Base-by-base conservation (phyloP, 805 yeast species). In the Priceomyces castillae region DNA sequence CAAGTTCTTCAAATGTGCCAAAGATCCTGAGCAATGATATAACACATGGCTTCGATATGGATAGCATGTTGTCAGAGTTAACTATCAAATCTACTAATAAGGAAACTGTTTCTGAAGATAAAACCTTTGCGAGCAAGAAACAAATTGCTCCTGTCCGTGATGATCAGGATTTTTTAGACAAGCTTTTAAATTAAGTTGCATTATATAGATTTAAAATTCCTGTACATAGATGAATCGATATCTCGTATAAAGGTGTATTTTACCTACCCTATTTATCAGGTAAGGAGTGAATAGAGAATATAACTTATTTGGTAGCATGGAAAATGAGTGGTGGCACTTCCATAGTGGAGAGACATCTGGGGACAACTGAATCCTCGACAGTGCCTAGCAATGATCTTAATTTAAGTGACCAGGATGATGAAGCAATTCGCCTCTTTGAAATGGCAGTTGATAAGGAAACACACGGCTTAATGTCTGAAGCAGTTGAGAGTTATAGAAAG, bases 381-480 rank as follows among this genome's bases (percentile, higher is more conserved):
- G 19, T 14, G 15, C 7, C 4, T 17, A 17, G 15, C 7, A 4
- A 11, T 14, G 19, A n/a, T 7, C 19, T 12, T 12, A 17, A 26
- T 37, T 14, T 37, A 30, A 38, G 48, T 7, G 51, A 48, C 3
- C 25, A 35, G 10, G 62, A 61, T 25, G 28, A 44, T 37, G 64
- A 67, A 37, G 95, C 96, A 2, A 64, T 88, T 34, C 71, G 69
- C 40, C 64, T 78, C 17, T 89, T 86, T 67, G 89, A 84, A 52
- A 61, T 71, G 40, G 97, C 89, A 2, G 78, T 82, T 0, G 78
- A 74, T 38, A 82, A 82, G 55, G 97, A 90, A 62, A 67, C 76
- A 26, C 76, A 71, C 39, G 96, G 96, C 0, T 69, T 80, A 47
- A 74, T 89, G 79, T 75, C 86, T n/a, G 96, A 89, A 54, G 96